Conservation (phyloP, 257 asterid species). For the Eustoma russellianum region DNA sequence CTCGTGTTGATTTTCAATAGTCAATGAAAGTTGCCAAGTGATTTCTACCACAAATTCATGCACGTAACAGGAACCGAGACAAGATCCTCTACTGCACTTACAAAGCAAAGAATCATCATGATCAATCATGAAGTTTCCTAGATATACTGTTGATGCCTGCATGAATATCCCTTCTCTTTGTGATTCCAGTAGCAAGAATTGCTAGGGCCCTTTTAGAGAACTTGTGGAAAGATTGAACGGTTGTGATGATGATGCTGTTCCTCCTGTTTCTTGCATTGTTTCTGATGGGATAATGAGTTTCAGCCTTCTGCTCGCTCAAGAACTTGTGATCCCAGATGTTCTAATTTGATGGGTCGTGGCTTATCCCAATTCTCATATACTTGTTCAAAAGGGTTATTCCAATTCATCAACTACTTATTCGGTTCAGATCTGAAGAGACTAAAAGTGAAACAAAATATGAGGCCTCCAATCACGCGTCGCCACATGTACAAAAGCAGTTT, state of each 20-base stretch:
- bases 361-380: background rate
- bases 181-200: slow-evolving; percentile 1
- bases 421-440: too few species aligned
- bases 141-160: slow-evolving; percentile 1
- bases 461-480: too few species aligned
- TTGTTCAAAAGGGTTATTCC: slow-evolving; percentile 5
- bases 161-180: slow-evolving; percentile 1
- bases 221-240: slow-evolving; percentile 2
- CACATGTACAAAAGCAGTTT: too few species aligned
- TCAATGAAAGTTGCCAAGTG: too few species aligned
- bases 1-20: too few species aligned
- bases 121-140: too few species aligned
- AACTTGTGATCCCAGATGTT: slow-evolving; percentile 4
- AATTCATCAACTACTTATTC: too few species aligned
- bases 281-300: slow-evolving; percentile 5
- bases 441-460: too few species aligned
- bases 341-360: background rate
- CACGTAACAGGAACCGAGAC: too few species aligned
- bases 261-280: slow-evolving; percentile 5
- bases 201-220: slow-evolving; percentile 1
- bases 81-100: too few species aligned
- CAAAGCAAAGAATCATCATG: too few species aligned
- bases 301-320: background rate
- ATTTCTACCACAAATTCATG: too few species aligned
- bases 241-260: background rate